These are phyloP conservation scores for Anastatica hierochuntica DNA, from an alignment of 345 rosid genomes.

Conservation along the genomic window DNA sequence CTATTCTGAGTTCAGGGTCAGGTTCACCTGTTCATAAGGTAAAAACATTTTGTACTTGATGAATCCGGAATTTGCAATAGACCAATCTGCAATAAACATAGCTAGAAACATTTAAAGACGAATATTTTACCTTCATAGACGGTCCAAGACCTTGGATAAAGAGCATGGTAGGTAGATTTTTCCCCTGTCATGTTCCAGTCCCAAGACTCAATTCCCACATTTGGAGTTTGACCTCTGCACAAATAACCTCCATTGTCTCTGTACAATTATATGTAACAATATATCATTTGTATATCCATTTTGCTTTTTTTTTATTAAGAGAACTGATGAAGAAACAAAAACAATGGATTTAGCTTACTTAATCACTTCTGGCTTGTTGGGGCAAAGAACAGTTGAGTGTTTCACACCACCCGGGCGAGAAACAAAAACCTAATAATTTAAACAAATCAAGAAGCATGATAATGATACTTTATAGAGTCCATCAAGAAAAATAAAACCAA, in stretches of 20 bases:
- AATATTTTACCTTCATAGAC: conserved; percentile 53
- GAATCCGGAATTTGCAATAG: too few relatives aligned
- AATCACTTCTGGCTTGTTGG: conserved; percentile 35
- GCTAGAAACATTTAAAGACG: neutral
- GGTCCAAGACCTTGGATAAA: conserved; percentile 96
- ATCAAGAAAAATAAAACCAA: neutral
- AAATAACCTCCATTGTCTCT: conserved; percentile 42
- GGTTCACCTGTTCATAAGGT: conserved; percentile 60
- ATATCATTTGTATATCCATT: too few relatives aligned
- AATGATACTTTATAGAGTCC: conserved; percentile 8
- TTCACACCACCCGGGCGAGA: conserved; percentile 60
- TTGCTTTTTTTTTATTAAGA: too few relatives aligned
- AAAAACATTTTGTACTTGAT: neutral
- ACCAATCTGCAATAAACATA: conserved; percentile 3
- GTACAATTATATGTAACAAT: conserved; percentile 23
- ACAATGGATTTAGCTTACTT: conserved; percentile 35
- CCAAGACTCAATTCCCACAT: conserved; percentile 79
- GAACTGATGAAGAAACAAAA: neutral
- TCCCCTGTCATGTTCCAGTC: conserved; percentile 86
- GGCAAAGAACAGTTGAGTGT: conserved; percentile 73
- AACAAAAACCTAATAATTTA: conserved; percentile 50
- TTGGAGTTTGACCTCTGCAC: conserved; percentile 26
- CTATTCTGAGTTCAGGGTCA: conserved; percentile 76
- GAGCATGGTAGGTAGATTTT: conserved; percentile 80
- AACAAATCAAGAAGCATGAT: neutral